Evolutionary conservation across 441 rosid species (phyloP).

Genomic region (Adansonia grandidieri): DNA sequence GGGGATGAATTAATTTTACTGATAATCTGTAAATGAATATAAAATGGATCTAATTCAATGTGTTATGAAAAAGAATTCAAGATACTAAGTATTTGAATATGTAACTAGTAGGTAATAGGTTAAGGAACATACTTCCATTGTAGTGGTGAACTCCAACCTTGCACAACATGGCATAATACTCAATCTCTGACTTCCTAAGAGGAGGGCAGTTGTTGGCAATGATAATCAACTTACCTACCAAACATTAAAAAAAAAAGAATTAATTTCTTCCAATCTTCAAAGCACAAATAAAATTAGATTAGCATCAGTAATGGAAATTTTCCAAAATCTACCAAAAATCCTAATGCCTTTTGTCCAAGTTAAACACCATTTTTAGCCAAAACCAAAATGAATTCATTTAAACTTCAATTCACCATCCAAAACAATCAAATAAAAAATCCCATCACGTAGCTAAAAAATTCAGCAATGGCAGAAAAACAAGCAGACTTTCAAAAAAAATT

Average conservation of each 20-base stretch:
- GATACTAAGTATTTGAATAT: background rate
- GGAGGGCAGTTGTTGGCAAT: slow-evolving; percentile 88
- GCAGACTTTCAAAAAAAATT: background rate
- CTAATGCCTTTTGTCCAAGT: background rate
- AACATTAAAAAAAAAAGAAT: background rate
- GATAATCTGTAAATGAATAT: background rate
- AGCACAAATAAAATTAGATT: background rate
- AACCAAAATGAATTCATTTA: background rate
- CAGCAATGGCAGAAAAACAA: background rate
- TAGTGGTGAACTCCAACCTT: slow-evolving; percentile 92
- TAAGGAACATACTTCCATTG: slow-evolving; percentile 71
- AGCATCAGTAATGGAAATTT: background rate
- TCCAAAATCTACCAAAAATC: background rate
- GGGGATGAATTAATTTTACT: background rate
- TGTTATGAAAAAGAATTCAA: background rate
- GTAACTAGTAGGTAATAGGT: background rate
- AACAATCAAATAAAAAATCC: background rate
- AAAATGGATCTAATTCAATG: background rate
- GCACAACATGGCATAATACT: slow-evolving; percentile 86
- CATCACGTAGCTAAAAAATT: background rate
- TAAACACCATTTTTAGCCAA: background rate
- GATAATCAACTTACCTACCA: slow-evolving; percentile 70
- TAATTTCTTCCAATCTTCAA: background rate
- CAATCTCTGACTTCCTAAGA: slow-evolving; percentile 82
- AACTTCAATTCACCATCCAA: background rate